Evolutionary conservation across 2,329 filamentous ascomycete genomes (phyloP), one percentile per base, ranked within the genome.

Genomic region (Exophiala lecanii-corni): DNA sequence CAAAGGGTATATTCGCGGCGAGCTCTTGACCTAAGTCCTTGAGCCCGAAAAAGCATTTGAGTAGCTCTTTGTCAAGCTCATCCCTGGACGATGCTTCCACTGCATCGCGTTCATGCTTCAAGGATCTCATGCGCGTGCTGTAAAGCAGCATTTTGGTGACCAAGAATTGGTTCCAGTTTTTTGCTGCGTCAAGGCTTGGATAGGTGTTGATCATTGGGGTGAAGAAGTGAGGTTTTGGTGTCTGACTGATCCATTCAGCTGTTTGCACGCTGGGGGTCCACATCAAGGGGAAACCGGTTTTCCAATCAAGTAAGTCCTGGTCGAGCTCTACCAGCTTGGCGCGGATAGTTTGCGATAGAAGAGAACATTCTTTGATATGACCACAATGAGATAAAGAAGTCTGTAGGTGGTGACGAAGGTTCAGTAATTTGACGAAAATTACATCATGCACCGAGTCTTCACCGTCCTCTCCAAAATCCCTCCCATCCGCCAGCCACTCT

Each of bases 391-490:
- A n/a, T 6, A 26, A 12, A 12, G 7, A 6, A 26, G 23, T 26
- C 23, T 19, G 33, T 12, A 35, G 13, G 10, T 35, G 13, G 33
- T 35, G 16, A 4, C 33, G 33, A 35, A 35, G 13, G 18, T 35
- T 35, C 6, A 35, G n/a, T 6, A 35, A 18, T 10, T 20, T n/a
- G 9, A 35, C 33, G 9, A 35, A 17, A 5, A 35, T 35, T 17
- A 12, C 6, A 18, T 35, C 33, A 20, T 17, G 19, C 5, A 17
- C 33, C 4, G 19, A 17, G 9, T 35, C 33, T n/a, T 18, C 13
- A 10, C 33, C 33, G 19, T 10, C 9, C 16, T 35, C 33, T 18
- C 33, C 33, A 35, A 35, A 35, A n/a, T 18, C 33, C 17, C 18
- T 15, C 6, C 33, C 33, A 35, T 35, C 18, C 13, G 12, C 13